These are phyloP conservation scores for Diversispora epigaea DNA, from an alignment of 192 early-diverging fungal genomes.

Conservation along the genomic window DNA sequence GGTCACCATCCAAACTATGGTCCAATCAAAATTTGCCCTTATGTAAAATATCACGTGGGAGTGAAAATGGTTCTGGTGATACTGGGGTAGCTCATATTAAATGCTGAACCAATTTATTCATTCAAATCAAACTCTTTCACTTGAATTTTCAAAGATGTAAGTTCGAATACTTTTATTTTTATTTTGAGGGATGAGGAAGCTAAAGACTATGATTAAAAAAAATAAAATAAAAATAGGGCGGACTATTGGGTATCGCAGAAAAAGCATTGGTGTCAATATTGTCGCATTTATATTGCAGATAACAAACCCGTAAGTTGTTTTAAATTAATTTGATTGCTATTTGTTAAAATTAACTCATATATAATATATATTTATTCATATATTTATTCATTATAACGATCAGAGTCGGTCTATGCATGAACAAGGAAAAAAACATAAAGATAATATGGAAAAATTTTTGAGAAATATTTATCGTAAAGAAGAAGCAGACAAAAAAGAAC, in stretches of 20 bases:
- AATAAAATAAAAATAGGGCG: conserved; percentile 35
- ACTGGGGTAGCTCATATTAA: no score
- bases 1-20: no score
- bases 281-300: conserved; percentile 76
- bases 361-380: conserved; percentile 1
- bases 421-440: conserved; percentile 76
- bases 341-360: neutral
- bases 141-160: no score
- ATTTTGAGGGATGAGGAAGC: no score
- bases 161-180: no score
- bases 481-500: conserved; percentile 52
- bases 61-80: no score
- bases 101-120: no score
- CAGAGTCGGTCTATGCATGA: conserved; percentile 67
- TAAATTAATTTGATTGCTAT: neutral
- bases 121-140: no score
- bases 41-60: no score
- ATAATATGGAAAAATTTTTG: conserved; percentile 75
- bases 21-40: no score
- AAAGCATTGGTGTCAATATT: conserved; percentile 85
- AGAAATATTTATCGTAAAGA: conserved; percentile 61
- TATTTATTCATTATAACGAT: neutral
- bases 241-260: conserved; percentile 71
- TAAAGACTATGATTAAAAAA: no score
- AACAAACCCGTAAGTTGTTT: conserved; percentile 70